These are phyloP conservation scores for Lobosporangium transversale DNA, from an alignment of 192 early-diverging fungal species.

Conservation along the genomic window DNA sequence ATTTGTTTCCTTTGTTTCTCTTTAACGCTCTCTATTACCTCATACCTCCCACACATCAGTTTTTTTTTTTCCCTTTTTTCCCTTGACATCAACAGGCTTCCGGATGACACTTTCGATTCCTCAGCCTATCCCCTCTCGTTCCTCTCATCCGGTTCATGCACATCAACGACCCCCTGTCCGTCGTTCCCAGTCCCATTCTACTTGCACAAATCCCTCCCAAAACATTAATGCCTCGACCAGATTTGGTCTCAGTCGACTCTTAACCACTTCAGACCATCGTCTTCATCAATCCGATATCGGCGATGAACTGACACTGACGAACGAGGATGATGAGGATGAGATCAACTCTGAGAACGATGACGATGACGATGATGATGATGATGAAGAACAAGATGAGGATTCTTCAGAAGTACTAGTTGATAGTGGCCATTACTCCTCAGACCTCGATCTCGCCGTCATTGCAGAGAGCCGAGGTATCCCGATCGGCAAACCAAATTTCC, in stretches of 20 bases:
- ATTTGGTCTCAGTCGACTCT: slow-evolving; percentile 20
- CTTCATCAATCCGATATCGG: slow-evolving; percentile 3
- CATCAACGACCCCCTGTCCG: slow-evolving; percentile 45
- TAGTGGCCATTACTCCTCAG: slow-evolving; percentile 36
- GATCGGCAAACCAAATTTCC: slow-evolving; percentile 29
- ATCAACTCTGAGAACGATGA: not conserved
- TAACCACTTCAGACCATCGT: slow-evolving; percentile 7
- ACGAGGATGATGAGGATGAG: slow-evolving; percentile 19
- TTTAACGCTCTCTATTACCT: slow-evolving; percentile 1
- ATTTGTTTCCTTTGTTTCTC: not conserved
- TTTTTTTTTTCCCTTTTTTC: not conserved
- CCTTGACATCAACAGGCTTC: not conserved
- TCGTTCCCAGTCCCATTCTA: slow-evolving; percentile 34
- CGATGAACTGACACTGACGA: slow-evolving; percentile 1
- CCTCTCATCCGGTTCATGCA: slow-evolving; percentile 40
- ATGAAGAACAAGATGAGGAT: slow-evolving; percentile 18
- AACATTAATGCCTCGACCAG: slow-evolving; percentile 1
- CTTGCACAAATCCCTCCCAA: not conserved
- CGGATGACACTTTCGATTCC: slow-evolving; percentile 51
- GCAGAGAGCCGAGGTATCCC: slow-evolving; percentile 24
- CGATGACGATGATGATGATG: slow-evolving; percentile 4
- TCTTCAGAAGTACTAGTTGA: slow-evolving; percentile 8
- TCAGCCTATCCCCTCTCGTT: slow-evolving; percentile 51
- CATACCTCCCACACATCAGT: not conserved
- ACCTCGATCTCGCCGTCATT: slow-evolving; percentile 1